phyloP scores from a whole-genome alignment of 768 basidiomycete genomes.

The Termitomyces sp. region DNA sequence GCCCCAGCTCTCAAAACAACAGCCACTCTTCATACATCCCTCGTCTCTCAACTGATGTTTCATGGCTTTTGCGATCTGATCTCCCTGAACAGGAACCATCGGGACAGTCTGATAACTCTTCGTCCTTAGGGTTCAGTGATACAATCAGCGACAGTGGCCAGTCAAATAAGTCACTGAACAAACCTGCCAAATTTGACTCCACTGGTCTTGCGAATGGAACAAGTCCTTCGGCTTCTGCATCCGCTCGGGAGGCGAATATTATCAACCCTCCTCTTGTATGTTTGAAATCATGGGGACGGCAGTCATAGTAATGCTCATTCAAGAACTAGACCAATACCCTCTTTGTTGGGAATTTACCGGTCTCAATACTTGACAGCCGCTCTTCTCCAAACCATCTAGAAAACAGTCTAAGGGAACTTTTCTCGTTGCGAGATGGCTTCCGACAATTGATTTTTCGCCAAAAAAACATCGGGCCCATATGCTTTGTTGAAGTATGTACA shows the following conservation, averaged over 20 bases:
- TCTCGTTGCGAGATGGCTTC: constrained; percentile 76
- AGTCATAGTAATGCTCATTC: constrained; percentile 1
- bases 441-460: constrained; percentile 92
- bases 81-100: not conserved
- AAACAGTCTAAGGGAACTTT: constrained; percentile 80
- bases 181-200: too few species aligned
- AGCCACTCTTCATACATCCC: too few species aligned
- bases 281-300: constrained; percentile 1
- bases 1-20: not conserved
- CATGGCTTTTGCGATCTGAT: not conserved
- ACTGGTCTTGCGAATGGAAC: not conserved
- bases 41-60: not conserved
- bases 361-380: constrained; percentile 63
- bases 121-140: too few species aligned
- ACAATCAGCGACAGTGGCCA: too few species aligned
- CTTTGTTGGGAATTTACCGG: constrained; percentile 96
- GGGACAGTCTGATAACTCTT: not conserved
- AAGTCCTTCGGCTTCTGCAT: not conserved
- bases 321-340: constrained; percentile 80
- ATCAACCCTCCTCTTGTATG: constrained; percentile 78
- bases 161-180: too few species aligned
- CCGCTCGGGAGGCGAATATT: not conserved
- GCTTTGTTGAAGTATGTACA: constrained; percentile 85
- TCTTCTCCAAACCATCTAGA: constrained; percentile 82
- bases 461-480: constrained; percentile 98